Evolutionary conservation across 2,329 filamentous ascomycete species (phyloP).

Genomic region (Tolypocladium tropicale): DNA sequence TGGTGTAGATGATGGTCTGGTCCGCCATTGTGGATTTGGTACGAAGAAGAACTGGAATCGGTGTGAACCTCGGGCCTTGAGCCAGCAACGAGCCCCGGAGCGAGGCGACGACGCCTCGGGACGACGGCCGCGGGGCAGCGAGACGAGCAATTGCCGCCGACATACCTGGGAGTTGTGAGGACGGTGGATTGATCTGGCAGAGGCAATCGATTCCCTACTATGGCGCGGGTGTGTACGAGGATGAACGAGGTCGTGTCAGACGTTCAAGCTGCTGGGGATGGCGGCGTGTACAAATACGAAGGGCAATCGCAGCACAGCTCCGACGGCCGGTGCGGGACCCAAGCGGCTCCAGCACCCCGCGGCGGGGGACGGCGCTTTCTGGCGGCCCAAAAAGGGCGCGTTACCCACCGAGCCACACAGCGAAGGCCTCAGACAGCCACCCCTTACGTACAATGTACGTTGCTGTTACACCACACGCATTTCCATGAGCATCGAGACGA

Average conservation of each 20-base stretch:
- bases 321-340: not conserved
- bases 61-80: conserved; percentile 18
- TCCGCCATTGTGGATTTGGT: conserved; percentile 33
- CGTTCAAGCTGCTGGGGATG: not conserved
- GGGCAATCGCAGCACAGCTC: not conserved
- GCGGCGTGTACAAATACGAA: not conserved
- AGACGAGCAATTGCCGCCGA: conserved; percentile 10
- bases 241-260: not conserved
- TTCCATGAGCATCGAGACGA: not conserved
- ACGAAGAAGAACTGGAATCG: conserved; percentile 15
- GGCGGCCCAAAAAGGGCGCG: conserved; percentile 1
- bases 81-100: conserved; percentile 3
- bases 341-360: not conserved
- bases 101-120: conserved; percentile 1
- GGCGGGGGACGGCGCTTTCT: conserved; percentile 1
- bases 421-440: not conserved
- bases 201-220: not conserved
- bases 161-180: conserved; percentile 12
- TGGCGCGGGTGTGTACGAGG: not conserved
- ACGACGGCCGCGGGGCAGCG: conserved; percentile 5
- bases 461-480: not conserved
- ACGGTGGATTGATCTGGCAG: not conserved
- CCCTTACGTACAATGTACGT: conserved; percentile 4
- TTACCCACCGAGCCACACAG: not conserved
- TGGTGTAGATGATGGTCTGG: conserved; percentile 43